Evolutionary conservation across 176 grass and related monocot species (phyloP), one percentile per base, ranked within the genome.

Genomic region (Oropetium thomaeum): DNA sequence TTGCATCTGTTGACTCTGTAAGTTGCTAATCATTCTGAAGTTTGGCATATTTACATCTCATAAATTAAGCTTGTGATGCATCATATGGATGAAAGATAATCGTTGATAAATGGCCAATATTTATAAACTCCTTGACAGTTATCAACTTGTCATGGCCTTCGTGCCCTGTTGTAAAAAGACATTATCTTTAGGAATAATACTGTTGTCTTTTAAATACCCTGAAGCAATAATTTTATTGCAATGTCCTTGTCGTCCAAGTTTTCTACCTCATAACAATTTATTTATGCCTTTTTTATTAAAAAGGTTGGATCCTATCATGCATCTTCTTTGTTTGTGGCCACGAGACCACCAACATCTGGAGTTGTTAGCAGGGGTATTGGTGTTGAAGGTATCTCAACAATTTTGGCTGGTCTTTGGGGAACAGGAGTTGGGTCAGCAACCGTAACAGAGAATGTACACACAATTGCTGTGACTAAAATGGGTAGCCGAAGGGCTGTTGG

Each of bases 401-500:
- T 95, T 20, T 82, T 99, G 66, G 89, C 96, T 75, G 96, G 86
- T 31, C 67, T 99, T 45, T 99, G 96, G 91, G 96, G 96, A 67
- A 99, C 96, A 76, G 91, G 96, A 79, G 84, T 95, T 81, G 96
- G 91, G 8, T 99, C 89, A 3, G 67, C 91, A 37, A 99, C 91
- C 7, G 73, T 99, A 73, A 99, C 96, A 38, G 96, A 99, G 70
- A 99, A 99, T 39, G 87, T 99, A 39, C 96, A 95, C 80, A 95
- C 96, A 39, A 95, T 99, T 73, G 96, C 96, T 79, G 87, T 94
- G 37, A 99, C 92, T 73, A 99, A 99, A 95, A 95, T 99, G 96
- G 96, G 92, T 61, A 99, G 87, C 31, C 89, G 91, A 40, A 90
- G 83, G 81, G 91, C 89, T 69, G 86, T 99, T 74, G 89, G 93